Evolutionary conservation across 768 basidiomycete genomes (phyloP).

Genomic region (Russula sp.): DNA sequence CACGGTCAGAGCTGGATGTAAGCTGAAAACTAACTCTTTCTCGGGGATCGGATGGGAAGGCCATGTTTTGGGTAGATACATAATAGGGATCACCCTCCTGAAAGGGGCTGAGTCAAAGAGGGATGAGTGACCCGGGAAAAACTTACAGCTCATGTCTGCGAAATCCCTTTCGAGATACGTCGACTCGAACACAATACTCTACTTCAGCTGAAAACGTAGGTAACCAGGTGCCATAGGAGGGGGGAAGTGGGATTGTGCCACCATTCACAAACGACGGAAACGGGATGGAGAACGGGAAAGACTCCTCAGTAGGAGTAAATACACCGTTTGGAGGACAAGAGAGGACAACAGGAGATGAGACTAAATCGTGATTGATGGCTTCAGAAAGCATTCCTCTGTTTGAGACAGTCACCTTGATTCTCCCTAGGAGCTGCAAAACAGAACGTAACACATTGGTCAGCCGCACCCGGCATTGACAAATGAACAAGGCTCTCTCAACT

Average conservation of each 20-base stretch:
- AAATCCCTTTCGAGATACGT: conserved; percentile 37
- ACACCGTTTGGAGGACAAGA: conserved; percentile 7
- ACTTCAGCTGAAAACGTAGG: conserved; percentile 31
- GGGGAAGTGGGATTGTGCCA: conserved; percentile 32
- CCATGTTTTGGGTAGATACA: conserved; percentile 41
- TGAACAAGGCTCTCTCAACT: conserved; percentile 27
- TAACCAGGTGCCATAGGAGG: conserved; percentile 34
- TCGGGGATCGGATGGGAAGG: conserved; percentile 33
- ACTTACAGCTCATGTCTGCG: conserved; percentile 38
- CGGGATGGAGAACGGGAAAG: conserved; percentile 33
- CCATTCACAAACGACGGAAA: conserved; percentile 35
- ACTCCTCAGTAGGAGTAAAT: conserved; percentile 16
- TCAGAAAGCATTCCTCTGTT: conserved; percentile 28
- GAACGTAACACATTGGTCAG: background rate
- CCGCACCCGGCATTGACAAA: background rate
- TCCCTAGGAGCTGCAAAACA: conserved; percentile 34
- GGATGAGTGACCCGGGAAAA: background rate
- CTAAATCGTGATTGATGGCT: conserved; percentile 8
- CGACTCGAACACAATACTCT: conserved; percentile 35
- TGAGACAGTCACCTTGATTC: conserved; percentile 31
- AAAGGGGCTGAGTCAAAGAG: background rate
- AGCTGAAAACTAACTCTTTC: conserved; percentile 29
- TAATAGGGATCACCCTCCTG: conserved; percentile 34
- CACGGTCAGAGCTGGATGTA: conserved; percentile 23
- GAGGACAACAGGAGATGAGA: conserved; percentile 5